These are phyloP conservation scores for Pseudopediastrum boryanum DNA, from an alignment of 139 green algal species.

Conservation along the genomic window DNA sequence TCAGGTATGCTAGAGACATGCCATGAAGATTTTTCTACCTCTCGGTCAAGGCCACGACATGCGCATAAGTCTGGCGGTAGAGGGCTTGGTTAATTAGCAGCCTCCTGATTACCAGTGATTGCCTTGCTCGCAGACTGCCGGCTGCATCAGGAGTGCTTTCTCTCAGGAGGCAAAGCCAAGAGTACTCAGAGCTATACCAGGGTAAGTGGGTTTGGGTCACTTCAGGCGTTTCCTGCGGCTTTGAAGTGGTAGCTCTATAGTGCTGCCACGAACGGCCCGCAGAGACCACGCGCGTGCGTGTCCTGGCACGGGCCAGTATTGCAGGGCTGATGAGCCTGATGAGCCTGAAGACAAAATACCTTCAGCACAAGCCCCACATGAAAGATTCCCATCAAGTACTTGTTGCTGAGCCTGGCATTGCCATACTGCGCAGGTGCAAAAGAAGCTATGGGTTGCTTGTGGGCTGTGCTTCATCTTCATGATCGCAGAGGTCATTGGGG, in stretches of 20 bases:
- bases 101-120: not conserved
- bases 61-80: not conserved
- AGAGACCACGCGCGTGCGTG: not conserved
- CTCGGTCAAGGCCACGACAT: not conserved
- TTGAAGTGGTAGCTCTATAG: not conserved
- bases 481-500: constrained; percentile 56
- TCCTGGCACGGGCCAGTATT: not conserved
- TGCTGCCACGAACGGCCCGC: not conserved
- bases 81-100: not conserved
- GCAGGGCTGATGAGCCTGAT: not conserved
- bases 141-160: constrained; percentile 37
- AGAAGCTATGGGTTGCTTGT: constrained; percentile 57
- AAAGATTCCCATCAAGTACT: too few relatives aligned
- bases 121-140: constrained; percentile 24
- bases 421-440: constrained; percentile 45
- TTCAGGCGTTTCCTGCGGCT: not conserved
- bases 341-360: too few relatives aligned
- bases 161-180: constrained; percentile 8
- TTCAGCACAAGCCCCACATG: too few relatives aligned
- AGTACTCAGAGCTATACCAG: not conserved
- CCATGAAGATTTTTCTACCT: not conserved
- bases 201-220: not conserved
- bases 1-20: not conserved
- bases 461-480: constrained; percentile 64
- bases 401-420: not conserved